Percentiles rank a stretch among this genome's conserved stretches.
These are phyloP conservation scores for Mycena albidolilacea DNA, from an alignment of 768 basidiomycete species.

Conservation along the genomic window DNA sequence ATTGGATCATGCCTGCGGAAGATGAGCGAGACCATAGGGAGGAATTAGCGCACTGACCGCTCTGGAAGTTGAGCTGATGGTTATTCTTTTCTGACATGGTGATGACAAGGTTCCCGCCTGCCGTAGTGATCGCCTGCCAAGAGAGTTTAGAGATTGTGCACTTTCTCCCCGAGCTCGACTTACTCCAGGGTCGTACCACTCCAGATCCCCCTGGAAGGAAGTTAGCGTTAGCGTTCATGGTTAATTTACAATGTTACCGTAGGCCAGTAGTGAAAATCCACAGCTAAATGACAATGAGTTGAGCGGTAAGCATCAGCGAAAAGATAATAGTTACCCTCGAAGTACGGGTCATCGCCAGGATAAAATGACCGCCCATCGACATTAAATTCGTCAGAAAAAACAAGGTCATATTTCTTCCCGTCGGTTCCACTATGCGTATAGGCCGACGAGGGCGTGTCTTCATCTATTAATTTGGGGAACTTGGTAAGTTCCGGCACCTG, in stretches of 20 bases:
- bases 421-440: constrained; percentile 77
- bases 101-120: constrained; percentile 72
- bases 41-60: constrained; percentile 54
- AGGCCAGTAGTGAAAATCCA: constrained; percentile 75
- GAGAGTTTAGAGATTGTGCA: constrained; percentile 22
- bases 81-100: constrained; percentile 70
- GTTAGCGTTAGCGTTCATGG: too few species aligned
- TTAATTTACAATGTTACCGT: constrained; percentile 44
- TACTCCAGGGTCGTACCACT: constrained; percentile 72
- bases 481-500: constrained; percentile 86
- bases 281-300: constrained; percentile 54
- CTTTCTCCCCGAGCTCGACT: constrained; percentile 22
- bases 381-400: constrained; percentile 80
- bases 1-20: constrained; percentile 66
- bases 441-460: constrained; percentile 75
- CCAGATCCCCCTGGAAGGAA: constrained; percentile 55
- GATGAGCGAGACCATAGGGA: constrained; percentile 14
- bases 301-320: not conserved
- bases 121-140: constrained; percentile 64
- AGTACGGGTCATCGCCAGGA: constrained; percentile 80
- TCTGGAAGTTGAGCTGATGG: constrained; percentile 77
- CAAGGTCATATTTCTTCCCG: constrained; percentile 84
- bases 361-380: constrained; percentile 76
- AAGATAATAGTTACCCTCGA: constrained; percentile 10
- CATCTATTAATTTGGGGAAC: constrained; percentile 81